Conservation (phyloP, 2,329 filamentous ascomycete genomes). For the Botrytis elliptica region DNA sequence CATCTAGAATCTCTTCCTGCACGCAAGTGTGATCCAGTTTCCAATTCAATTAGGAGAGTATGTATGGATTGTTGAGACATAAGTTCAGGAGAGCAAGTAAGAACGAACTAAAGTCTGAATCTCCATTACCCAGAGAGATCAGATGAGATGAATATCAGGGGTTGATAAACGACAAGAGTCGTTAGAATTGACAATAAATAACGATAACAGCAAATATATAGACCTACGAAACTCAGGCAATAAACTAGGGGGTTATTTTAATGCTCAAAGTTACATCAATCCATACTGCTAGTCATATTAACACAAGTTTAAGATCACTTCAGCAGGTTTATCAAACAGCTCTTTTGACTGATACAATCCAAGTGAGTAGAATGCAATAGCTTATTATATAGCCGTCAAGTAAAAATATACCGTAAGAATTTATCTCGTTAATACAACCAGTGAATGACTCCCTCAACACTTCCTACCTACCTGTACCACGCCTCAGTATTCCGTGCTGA, state of each 20-base stretch:
- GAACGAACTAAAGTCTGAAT: no score
- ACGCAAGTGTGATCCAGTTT: neutral
- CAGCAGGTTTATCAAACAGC: no score
- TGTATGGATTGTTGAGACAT: neutral
- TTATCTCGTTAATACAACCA: neutral
- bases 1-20: neutral
- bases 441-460: neutral
- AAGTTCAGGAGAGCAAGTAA: no score
- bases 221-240: accelerated
- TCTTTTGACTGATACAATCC: neutral
- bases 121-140: neutral
- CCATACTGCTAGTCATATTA: no score
- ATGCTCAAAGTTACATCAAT: neutral
- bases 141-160: neutral
- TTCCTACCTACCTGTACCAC: accelerated
- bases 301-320: no score
- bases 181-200: neutral
- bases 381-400: neutral
- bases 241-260: neutral
- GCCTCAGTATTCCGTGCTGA: neutral
- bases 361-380: accelerated
- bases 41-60: neutral
- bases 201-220: neutral
- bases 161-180: accelerated
- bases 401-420: accelerated